phyloP scores from a whole-genome alignment of 2,329 filamentous ascomycete species.

The Penicillium crustosum region DNA sequence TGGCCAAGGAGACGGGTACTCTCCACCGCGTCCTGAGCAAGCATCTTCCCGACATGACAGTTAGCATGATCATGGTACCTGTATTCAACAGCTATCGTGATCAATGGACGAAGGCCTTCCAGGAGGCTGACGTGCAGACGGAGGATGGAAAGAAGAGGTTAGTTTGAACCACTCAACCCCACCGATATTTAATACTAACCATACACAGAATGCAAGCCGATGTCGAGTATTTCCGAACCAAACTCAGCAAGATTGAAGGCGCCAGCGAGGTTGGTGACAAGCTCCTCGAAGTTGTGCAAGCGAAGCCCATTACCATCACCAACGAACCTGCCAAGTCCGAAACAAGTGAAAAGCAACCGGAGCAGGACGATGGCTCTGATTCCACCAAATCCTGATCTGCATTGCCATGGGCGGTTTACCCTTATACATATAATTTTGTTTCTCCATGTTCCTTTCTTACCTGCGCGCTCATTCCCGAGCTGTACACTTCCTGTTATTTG shows the following conservation, averaged over 20 bases:
- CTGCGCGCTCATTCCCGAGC: constrained; percentile 4
- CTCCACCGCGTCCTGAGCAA: constrained; percentile 81
- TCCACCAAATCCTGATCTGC: constrained; percentile 15
- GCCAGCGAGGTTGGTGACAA: constrained; percentile 71
- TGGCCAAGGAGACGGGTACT: constrained; percentile 82
- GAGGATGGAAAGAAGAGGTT: constrained; percentile 71
- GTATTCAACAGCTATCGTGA: constrained; percentile 81
- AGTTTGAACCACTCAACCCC: constrained; percentile 27
- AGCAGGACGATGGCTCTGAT: constrained; percentile 16
- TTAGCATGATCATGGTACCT: constrained; percentile 79
- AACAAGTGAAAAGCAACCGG: constrained; percentile 7
- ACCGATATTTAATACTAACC: constrained; percentile 14
- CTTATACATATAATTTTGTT: constrained; percentile 17
- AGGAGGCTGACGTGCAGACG: constrained; percentile 64
- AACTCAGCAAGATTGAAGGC: constrained; percentile 74
- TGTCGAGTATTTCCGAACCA: constrained; percentile 68
- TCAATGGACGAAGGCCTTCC: constrained; percentile 71
- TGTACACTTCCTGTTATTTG: constrained; percentile 18
- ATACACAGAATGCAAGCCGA: constrained; percentile 69
- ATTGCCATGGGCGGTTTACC: neutral
- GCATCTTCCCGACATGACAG: constrained; percentile 73
- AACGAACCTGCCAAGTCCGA: constrained; percentile 10
- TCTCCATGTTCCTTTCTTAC: neutral
- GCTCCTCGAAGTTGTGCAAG: constrained; percentile 55
- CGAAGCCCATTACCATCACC: constrained; percentile 36